Conservation (phyloP, 1,284 basidiomycete species). For the Apiotrichum siamense region DNA sequence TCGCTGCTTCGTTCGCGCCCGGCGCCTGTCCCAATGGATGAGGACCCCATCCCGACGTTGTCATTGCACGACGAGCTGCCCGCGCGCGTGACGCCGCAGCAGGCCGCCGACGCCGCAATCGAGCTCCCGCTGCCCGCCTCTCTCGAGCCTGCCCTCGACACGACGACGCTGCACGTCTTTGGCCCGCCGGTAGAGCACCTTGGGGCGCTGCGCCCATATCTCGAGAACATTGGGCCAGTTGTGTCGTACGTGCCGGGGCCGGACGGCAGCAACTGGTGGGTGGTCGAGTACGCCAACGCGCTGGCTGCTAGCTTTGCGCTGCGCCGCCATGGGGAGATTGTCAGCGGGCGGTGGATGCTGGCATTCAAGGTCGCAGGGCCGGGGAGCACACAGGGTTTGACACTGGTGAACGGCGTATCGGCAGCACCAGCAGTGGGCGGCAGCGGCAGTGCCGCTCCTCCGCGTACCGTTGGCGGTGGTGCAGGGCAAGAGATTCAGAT, state of each 20-base stretch:
- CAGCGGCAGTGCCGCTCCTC: not conserved
- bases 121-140: conserved; percentile 28
- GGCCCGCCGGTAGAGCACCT: conserved; percentile 36
- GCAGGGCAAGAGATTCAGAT: conserved; percentile 26
- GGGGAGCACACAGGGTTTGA: conserved; percentile 22
- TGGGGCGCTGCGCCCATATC: conserved; percentile 26
- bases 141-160: conserved; percentile 24
- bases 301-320: conserved; percentile 32
- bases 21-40: conserved; percentile 10
- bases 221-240: conserved; percentile 32
- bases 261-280: conserved; percentile 38
- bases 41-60: conserved; percentile 22
- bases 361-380: conserved; percentile 35
- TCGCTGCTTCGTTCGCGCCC: not conserved
- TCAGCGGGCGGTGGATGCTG: conserved; percentile 37
- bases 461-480: not conserved
- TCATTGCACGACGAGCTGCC: conserved; percentile 21
- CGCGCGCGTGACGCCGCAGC: not conserved
- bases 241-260: conserved; percentile 33
- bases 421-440: not conserved
- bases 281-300: conserved; percentile 29
- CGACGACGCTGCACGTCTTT: conserved; percentile 38
- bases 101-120: not conserved
- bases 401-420: conserved; percentile 17
- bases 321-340: conserved; percentile 39